Evolutionary conservation across 2,329 filamentous ascomycete species (phyloP).

Genomic region (Fusarium sp.): DNA sequence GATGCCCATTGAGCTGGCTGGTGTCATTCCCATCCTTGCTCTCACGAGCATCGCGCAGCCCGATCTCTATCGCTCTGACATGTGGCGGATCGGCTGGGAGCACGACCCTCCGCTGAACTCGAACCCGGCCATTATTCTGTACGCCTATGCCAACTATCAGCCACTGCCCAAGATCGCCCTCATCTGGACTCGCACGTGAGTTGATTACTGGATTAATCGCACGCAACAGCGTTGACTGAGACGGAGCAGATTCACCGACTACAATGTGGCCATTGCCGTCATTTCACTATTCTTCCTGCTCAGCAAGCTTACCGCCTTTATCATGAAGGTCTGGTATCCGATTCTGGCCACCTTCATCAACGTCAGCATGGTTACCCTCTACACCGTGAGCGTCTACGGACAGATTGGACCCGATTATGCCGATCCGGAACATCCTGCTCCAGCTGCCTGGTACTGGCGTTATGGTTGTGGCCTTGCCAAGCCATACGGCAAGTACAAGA

Average conservation of each 20-base stretch:
- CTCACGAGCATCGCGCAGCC: conserved; percentile 81
- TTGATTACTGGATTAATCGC: conserved; percentile 37
- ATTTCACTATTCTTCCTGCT: conserved; percentile 82
- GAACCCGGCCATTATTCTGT: conserved; percentile 75
- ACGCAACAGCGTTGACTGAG: conserved; percentile 2
- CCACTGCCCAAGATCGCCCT: conserved; percentile 72
- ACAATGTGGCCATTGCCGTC: conserved; percentile 81
- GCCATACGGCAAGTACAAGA: conserved; percentile 63
- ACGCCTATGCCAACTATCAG: conserved; percentile 78
- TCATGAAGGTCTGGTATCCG: conserved; percentile 79
- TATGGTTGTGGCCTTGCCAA: conserved; percentile 74
- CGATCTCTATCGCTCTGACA: conserved; percentile 75
- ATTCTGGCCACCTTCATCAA: conserved; percentile 71
- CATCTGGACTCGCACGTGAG: conserved; percentile 80
- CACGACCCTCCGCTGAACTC: conserved; percentile 75
- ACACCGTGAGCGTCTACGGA: conserved; percentile 74
- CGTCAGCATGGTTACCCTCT: conserved; percentile 69
- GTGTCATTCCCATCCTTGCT: conserved; percentile 74
- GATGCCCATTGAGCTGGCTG: conserved; percentile 73
- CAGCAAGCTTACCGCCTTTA: conserved; percentile 74
- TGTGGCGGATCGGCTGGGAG: conserved; percentile 79
- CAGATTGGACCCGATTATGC: conserved; percentile 80
- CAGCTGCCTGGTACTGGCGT: conserved; percentile 79
- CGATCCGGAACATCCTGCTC: conserved; percentile 71
- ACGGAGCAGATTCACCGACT: conserved; percentile 73